Base-by-base conservation (phyloP, 2,329 filamentous ascomycete genomes). In the Scedosporium apiospermum region DNA sequence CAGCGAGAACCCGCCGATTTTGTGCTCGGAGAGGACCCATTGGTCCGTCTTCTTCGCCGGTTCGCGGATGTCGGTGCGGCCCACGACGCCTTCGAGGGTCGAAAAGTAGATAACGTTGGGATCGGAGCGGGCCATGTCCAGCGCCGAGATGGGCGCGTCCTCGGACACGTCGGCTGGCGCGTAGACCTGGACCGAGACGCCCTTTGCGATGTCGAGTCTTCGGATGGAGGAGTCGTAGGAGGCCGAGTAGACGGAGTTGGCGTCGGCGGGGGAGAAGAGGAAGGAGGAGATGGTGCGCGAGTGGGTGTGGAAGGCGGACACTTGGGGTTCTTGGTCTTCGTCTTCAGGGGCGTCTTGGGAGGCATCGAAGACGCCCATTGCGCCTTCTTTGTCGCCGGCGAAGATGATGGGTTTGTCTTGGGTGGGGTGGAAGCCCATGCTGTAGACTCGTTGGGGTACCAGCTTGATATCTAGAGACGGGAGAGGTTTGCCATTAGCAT, bases 161-260 rank as follows among this genome's bases (percentile, higher is more conserved):
- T 87, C 85, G 26, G 84, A 78, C 0, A 82, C 78, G 65, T 89
- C 87, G 0, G 80, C 73, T 0, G 93, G 92, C 0, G 89, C 91
- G 74, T 90, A 98, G 0, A 93, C 80, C 70, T 97, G 90, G 0
- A 89, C 81, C 0, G 92, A 92, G 1, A 90, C 81, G 1, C 89
- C 90, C 70, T 91, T 92, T 42, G 85, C 82, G 0, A 99, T 78
- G 70, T 99, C 93, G 21, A 97, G 81, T 64, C 90, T 91, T 3
- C 95, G 86, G 62, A 99, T 91, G 0, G 91, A 93, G 0, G 91
- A 95, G 74, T 99, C 95, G 72, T 99, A 98, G 0, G 93, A 97
- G 0, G 90, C 87, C 0, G 92, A 91, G 69, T 88, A 96, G 0
- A 99, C 80, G 0, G 86, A 82, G 51, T 91, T 92, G 0, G 84